Conservation (phyloP, 768 basidiomycete species). For the Naematelia aurantialba region DNA sequence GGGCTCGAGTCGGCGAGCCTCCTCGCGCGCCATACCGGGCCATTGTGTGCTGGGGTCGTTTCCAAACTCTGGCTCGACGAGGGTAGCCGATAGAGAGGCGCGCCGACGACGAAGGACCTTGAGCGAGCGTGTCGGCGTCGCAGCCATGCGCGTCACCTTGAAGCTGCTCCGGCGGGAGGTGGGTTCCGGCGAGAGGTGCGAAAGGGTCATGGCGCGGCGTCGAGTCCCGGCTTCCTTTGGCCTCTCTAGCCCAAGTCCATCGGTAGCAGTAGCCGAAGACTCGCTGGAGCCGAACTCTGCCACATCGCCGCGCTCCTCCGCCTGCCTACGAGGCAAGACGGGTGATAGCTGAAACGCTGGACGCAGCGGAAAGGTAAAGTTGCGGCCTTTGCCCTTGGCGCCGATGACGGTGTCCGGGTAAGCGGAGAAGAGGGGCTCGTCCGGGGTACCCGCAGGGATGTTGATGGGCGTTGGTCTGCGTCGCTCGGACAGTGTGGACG, state of each 20-base stretch:
- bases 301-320: neutral
- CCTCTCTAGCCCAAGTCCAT: neutral
- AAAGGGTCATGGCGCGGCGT: slow-evolving; percentile 7
- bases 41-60: slow-evolving; percentile 15
- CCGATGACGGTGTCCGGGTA: slow-evolving; percentile 31
- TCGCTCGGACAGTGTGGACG: slow-evolving; percentile 11
- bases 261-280: neutral
- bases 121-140: neutral
- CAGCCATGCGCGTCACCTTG: neutral
- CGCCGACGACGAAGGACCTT: slow-evolving; percentile 5
- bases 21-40: slow-evolving; percentile 28
- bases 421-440: slow-evolving; percentile 41
- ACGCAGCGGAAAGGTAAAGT: slow-evolving; percentile 15
- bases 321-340: neutral
- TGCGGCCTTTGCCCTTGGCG: slow-evolving; percentile 20
- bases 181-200: slow-evolving; percentile 7
- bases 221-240: neutral
- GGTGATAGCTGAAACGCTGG: slow-evolving; percentile 10
- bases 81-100: slow-evolving; percentile 13
- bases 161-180: neutral
- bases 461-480: slow-evolving; percentile 24
- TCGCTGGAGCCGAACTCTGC: neutral
- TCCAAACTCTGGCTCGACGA: slow-evolving; percentile 11
- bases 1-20: slow-evolving; percentile 19
- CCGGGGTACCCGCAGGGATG: slow-evolving; percentile 30